Percentiles rank a stretch among this genome's conserved stretches.
Evolutionary conservation across 345 rosid genomes (phyloP).

Genomic region (Sisymbrium altissimum): DNA sequence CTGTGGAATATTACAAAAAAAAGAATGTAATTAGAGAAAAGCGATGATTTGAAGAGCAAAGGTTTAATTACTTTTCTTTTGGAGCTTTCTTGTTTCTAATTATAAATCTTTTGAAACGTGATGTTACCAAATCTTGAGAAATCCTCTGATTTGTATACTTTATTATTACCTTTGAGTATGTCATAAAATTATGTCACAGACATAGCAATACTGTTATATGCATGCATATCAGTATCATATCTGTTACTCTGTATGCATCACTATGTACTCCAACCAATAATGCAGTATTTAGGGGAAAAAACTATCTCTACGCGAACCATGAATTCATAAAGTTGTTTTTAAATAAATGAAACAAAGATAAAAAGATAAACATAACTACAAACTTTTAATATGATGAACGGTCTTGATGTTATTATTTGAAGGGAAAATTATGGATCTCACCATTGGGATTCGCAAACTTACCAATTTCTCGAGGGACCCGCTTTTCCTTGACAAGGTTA

Average conservation of each 20-base stretch:
- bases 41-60: too few species aligned
- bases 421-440: background rate
- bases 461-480: background rate
- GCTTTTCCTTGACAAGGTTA: background rate
- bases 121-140: constrained; percentile 14
- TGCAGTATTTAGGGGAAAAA: too few species aligned
- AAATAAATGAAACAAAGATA: background rate
- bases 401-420: constrained; percentile 14
- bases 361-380: background rate
- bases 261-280: background rate
- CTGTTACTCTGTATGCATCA: too few species aligned
- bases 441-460: background rate
- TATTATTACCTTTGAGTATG: background rate
- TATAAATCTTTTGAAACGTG: background rate
- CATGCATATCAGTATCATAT: too few species aligned
- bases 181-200: background rate
- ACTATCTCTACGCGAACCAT: background rate
- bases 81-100: background rate
- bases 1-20: too few species aligned
- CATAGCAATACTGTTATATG: background rate
- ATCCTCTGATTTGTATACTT: background rate
- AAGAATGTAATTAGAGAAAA: too few species aligned
- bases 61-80: background rate
- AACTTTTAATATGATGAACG: constrained; percentile 1
- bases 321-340: background rate